Conservation (phyloP, 768 basidiomycete genomes). For the Chlorophyllum brunneum region DNA sequence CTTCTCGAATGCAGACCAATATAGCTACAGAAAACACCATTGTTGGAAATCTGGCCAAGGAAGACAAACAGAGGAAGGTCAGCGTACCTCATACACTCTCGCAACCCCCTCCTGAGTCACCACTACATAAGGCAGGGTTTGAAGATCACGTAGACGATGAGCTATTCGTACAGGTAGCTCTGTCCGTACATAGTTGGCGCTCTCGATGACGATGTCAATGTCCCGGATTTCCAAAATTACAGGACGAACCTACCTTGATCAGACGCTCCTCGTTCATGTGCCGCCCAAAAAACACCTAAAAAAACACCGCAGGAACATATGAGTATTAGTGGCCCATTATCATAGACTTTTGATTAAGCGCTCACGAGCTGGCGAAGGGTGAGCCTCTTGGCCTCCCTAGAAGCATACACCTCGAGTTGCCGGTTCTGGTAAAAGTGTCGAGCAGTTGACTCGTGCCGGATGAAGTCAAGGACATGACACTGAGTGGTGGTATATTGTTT, state of each 20-base stretch:
- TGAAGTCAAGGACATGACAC: constrained; percentile 10
- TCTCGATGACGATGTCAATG: constrained; percentile 41
- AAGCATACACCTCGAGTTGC: constrained; percentile 78
- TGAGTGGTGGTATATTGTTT: background rate
- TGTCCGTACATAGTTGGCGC: constrained; percentile 86
- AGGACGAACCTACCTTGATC: constrained; percentile 49
- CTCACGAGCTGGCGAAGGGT: constrained; percentile 77
- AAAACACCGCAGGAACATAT: background rate
- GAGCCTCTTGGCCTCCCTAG: constrained; percentile 65
- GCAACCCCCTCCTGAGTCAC: constrained; percentile 83
- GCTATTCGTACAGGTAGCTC: constrained; percentile 87
- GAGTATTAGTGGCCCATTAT: background rate
- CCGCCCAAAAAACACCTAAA: constrained; percentile 81
- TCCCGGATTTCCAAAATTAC: background rate
- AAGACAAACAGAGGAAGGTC: background rate
- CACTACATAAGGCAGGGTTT: constrained; percentile 80
- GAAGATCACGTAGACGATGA: constrained; percentile 83
- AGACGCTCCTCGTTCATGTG: constrained; percentile 76
- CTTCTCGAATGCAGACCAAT: constrained; percentile 88
- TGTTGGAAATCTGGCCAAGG: background rate
- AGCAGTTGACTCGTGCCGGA: constrained; percentile 4
- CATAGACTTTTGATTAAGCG: background rate
- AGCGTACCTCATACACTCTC: constrained; percentile 76
- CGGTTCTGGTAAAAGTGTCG: constrained; percentile 79
- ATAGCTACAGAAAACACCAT: constrained; percentile 49